Evolutionary conservation across 2,329 filamentous ascomycete species (phyloP).

Genomic region (Aspergillus intermedius): DNA sequence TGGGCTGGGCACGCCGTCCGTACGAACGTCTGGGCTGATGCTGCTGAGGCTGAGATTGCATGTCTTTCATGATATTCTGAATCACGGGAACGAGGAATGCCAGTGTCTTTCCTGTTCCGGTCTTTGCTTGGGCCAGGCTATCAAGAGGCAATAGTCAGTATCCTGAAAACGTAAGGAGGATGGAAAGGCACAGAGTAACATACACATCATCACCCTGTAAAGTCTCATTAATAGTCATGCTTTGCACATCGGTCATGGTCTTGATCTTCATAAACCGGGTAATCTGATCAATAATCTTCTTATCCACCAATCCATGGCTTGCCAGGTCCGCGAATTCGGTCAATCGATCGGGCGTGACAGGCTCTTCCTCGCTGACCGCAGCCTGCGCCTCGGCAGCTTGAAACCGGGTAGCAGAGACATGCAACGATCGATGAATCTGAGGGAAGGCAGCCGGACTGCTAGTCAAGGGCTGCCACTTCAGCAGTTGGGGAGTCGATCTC

Average conservation of each 20-base stretch:
- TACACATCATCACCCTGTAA: conserved; percentile 78
- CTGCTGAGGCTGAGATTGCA: conserved; percentile 20
- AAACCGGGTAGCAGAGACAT: conserved; percentile 23
- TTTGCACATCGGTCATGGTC: conserved; percentile 89
- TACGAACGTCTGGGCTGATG: conserved; percentile 2
- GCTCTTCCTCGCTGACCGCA: conserved; percentile 6
- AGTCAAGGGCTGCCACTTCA: conserved; percentile 21
- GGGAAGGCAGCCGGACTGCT: conserved; percentile 7
- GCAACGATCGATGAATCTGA: conserved; percentile 20
- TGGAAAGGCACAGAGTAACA: not conserved
- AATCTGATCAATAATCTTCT: conserved; percentile 61
- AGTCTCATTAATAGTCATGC: conserved; percentile 71
- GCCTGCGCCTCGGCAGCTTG: conserved; percentile 18
- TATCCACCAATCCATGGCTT: conserved; percentile 48
- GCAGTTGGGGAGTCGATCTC: conserved; percentile 21
- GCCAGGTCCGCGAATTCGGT: conserved; percentile 36
- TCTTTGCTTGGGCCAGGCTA: conserved; percentile 88
- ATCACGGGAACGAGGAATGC: conserved; percentile 84
- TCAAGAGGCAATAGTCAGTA: conserved; percentile 10
- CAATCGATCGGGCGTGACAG: conserved; percentile 15
- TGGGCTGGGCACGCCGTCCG: conserved; percentile 17
- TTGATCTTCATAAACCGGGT: conserved; percentile 67
- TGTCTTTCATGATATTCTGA: conserved; percentile 67
- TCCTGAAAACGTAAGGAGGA: conserved; percentile 5
- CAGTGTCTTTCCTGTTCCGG: conserved; percentile 92